A percentile compares a stretch with the other conserved stretches of the same genome.
These are phyloP conservation scores for Tillandsia leiboldiana DNA, from an alignment of 176 grass and related monocot species.

Conservation along the genomic window DNA sequence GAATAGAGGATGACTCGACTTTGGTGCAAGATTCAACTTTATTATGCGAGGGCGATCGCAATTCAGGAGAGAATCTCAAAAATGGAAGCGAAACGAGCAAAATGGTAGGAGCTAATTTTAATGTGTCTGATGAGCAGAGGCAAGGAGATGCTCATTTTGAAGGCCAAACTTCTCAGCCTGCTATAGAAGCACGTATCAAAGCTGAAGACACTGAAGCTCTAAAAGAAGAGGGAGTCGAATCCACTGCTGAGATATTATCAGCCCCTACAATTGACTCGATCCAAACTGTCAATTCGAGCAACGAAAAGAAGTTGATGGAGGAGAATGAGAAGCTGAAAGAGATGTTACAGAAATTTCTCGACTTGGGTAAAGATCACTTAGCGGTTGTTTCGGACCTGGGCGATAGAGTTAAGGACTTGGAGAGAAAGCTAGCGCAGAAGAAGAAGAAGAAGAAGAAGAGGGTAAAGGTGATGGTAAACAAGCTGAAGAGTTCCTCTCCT, in stretches of 20 bases:
- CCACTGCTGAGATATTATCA: not conserved
- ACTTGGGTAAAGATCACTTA: conserved; percentile 38
- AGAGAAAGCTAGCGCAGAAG: conserved; percentile 45
- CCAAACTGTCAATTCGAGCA: not conserved
- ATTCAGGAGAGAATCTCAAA: too few relatives aligned
- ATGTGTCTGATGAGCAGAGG: too few relatives aligned
- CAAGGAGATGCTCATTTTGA: not conserved
- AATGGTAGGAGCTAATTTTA: too few relatives aligned
- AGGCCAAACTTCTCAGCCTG: not conserved
- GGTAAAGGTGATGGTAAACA: conserved; percentile 32
- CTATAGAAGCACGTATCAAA: not conserved
- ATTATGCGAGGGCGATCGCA: too few relatives aligned
- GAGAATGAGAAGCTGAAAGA: conserved; percentile 59
- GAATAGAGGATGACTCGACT: not conserved
- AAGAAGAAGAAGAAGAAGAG: conserved; percentile 21
- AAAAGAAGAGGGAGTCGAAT: not conserved
- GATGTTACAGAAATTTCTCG: conserved; percentile 48
- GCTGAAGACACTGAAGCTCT: not conserved
- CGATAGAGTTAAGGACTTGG: conserved; percentile 50
- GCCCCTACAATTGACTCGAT: not conserved
- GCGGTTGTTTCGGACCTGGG: conserved; percentile 42
- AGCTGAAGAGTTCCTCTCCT: conserved; percentile 5
- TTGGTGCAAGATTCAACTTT: not conserved
- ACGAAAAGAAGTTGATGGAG: conserved; percentile 26
- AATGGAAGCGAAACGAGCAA: too few relatives aligned